Evolutionary conservation across 2,329 filamentous ascomycete genomes (phyloP), one percentile per base, ranked within the genome.

Genomic region (Xylaria sp.): DNA sequence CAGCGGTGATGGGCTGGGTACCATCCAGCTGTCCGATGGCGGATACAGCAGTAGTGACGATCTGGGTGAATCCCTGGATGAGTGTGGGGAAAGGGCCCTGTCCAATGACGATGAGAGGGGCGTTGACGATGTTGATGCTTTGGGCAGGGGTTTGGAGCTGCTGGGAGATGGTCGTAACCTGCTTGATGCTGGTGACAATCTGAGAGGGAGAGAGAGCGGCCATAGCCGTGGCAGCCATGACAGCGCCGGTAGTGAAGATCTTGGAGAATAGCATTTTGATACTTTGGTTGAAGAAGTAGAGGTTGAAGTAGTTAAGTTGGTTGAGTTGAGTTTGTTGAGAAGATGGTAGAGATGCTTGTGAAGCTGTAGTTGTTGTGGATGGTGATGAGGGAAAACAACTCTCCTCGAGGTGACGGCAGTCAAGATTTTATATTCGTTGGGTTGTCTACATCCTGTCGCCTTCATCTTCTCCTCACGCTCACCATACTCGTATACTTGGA

Each of bases 201-300:
- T 72, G 64, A 34, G 28, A 1, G 18, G 70, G 50, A 20, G 62
- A 58, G 32, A 70, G 54, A 20, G 69, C 63, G 44, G 61, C 63
- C 44, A 66, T 59, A 23, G 67, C 67, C 7, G 67, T 48, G 48
- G 64, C 23, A 37, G 70, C 68, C 70, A 72, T 70, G 28, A 60
- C 37, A 58, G 65, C 68, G n/a, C 67, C 67, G 39, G 64, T 46
- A 44, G 63, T 2, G 64, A 72, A 63, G 60, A 72, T 65, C 60
- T 72, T 72, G 48, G 70, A 65, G 67, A 72, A 71, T 39, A 62
- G 62, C 70, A 72, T 72, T 39, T 67, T 70, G 63, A 65, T 39
- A 13, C 41, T 48, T 48, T 13, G 23, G 41, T 23, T 59, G 48
- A 34, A 25, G 5, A 51, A n/a, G 8, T 9, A 28, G 25, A 7